Evolutionary conservation across 2,329 filamentous ascomycete species (phyloP).

Genomic region (Colletotrichum trifolii): DNA sequence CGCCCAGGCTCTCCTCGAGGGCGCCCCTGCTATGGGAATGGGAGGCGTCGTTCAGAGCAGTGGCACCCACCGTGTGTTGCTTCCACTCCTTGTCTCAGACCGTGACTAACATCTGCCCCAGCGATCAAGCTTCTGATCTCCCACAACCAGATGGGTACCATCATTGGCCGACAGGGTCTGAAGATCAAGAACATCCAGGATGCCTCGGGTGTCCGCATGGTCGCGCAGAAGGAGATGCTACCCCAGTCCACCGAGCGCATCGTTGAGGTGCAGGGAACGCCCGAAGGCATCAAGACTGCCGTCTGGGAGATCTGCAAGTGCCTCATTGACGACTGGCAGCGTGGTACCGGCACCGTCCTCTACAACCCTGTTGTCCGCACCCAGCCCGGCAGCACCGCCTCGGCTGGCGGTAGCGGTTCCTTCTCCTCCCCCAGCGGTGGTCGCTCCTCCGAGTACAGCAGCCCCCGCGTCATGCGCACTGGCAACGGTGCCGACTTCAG

Average conservation of each 20-base stretch:
- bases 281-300: slow-evolving; percentile 94
- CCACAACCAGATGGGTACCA: slow-evolving; percentile 99
- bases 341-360: slow-evolving; percentile 94
- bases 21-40: slow-evolving; percentile 95
- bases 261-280: slow-evolving; percentile 94
- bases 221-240: slow-evolving; percentile 99
- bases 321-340: slow-evolving; percentile 96
- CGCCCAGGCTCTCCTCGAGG: slow-evolving; percentile 89
- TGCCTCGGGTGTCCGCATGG: slow-evolving; percentile 96
- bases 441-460: slow-evolving; percentile 66
- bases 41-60: slow-evolving; percentile 87
- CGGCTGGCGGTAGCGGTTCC: slow-evolving; percentile 46
- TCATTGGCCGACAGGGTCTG: slow-evolving; percentile 94
- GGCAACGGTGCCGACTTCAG: slow-evolving; percentile 97
- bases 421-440: slow-evolving; percentile 50
- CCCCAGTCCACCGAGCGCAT: slow-evolving; percentile 98
- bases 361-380: slow-evolving; percentile 97
- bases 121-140: slow-evolving; percentile 98
- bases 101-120: slow-evolving; percentile 53
- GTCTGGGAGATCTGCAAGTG: slow-evolving; percentile 99
- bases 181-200: slow-evolving; percentile 99
- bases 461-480: slow-evolving; percentile 87
- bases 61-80: slow-evolving; percentile 88
- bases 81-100: background rate
- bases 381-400: slow-evolving; percentile 68